These are phyloP conservation scores for Maudiozyma pseudohumilis DNA, from an alignment of 805 yeast species.

Conservation along the genomic window DNA sequence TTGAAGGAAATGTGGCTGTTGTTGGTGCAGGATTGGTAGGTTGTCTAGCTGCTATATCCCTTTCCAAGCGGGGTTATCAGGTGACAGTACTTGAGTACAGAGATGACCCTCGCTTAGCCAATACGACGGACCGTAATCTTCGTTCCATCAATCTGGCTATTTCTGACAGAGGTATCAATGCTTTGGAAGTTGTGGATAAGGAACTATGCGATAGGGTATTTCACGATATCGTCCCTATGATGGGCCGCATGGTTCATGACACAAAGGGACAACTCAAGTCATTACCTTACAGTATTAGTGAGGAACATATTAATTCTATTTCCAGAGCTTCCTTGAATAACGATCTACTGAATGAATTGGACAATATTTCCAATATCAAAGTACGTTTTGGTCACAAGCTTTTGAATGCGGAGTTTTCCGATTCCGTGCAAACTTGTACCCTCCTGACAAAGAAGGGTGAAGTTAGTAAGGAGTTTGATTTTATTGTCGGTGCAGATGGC, in stretches of 20 bases:
- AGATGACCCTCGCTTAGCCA: conserved; percentile 46
- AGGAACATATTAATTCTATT: conserved; percentile 78
- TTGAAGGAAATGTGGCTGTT: conserved; percentile 36
- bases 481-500: conserved; percentile 80
- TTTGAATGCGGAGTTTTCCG: conserved; percentile 31
- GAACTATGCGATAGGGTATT: conserved; percentile 48
- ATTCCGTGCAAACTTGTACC: conserved; percentile 8
- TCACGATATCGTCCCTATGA: conserved; percentile 66
- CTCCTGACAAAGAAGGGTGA: conserved; percentile 15
- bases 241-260: conserved; percentile 85
- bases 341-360: conserved; percentile 54
- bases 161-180: conserved; percentile 71
- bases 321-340: conserved; percentile 65
- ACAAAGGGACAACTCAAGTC: conserved; percentile 49
- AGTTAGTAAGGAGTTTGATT: conserved; percentile 34
- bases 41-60: conserved; percentile 70
- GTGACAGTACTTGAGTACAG: conserved; percentile 70
- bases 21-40: conserved; percentile 93
- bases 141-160: conserved; percentile 82
- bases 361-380: conserved; percentile 29
- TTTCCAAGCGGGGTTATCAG: conserved; percentile 57
- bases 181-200: conserved; percentile 53
- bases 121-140: conserved; percentile 32
- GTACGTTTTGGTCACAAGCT: conserved; percentile 47
- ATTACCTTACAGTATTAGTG: conserved; percentile 70